Base-by-base conservation (phyloP, 345 rosid genomes). In the Leavenworthia alabamica region DNA sequence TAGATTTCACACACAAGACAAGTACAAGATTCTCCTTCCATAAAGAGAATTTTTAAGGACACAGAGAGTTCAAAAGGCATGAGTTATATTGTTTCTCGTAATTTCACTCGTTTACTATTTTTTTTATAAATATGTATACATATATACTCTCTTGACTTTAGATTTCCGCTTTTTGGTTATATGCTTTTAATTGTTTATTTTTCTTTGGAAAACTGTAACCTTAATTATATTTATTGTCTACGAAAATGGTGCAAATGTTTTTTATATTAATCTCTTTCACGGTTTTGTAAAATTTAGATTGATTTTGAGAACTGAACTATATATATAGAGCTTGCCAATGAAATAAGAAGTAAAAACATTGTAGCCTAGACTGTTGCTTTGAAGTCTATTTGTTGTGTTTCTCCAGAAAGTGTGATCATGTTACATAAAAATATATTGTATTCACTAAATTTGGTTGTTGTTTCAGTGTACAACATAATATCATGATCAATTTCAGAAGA, bases 11-110 rank as follows among this genome's bases (percentile, higher is more conserved):
- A 1, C 91, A 76, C 77, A 85, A 77, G 73, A 88, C 95, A 17
- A 72, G 39, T 74, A 88, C 91, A 46, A 88, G 77, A 64, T 88
- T 88, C 72, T 78, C 83, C 29, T 88, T 88, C 67, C 95, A 88
- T 41, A 85, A 85, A 64, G 91, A 88, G 64, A 88, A 85, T 32
- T 88, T 85, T 58, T 84, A 71, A 52, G 12, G 42, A 53, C 4
- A 61, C 33, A 31, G 26, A 48, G 17, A 67, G 24, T 16, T 49
- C n/a, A 11, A 39, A 26, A 68, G 52, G 8, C 32, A 20, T 44
- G 56, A 62, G 39, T 40, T 53, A 53, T 60, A 16, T 52, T 53
- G 23, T 52, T 53, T 69, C 2, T 42, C 23, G 54, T 68, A 51
- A 67, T 67, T 59, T 59, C 8, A 59, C 45, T 50, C 26, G 23